Evolutionary conservation across 106 monocot genomes (phyloP).

Genomic region (Allium fistulosum): DNA sequence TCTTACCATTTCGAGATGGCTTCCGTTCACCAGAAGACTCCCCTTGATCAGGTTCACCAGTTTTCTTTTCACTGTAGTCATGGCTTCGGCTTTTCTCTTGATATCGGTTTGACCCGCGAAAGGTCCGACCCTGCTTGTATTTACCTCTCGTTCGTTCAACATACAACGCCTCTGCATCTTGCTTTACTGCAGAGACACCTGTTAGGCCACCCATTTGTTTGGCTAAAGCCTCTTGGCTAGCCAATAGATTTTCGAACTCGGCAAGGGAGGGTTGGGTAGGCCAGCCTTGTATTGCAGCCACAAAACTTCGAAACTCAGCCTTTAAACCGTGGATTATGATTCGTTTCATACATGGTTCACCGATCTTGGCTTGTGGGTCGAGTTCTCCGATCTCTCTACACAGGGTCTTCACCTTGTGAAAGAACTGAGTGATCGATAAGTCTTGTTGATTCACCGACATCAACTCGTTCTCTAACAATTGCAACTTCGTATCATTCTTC

Average conservation of each 20-base stretch:
- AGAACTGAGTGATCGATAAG: neutral
- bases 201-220: neutral
- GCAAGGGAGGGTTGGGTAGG: neutral
- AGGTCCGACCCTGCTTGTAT: neutral
- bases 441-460: neutral
- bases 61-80: neutral
- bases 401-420: neutral
- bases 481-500: neutral
- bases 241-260: neutral
- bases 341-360: too few species aligned
- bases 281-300: neutral
- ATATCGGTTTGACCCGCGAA: neutral
- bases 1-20: too few species aligned
- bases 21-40: neutral
- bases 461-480: neutral
- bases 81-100: neutral
- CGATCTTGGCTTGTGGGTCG: neutral
- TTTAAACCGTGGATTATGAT: neutral
- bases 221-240: neutral
- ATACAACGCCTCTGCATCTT: neutral
- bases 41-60: neutral
- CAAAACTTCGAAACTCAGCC: neutral
- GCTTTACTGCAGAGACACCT: neutral
- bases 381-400: neutral
- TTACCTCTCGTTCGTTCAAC: neutral